Conservation (phyloP, 345 rosid genomes). For the Aquilaria yunnanensis region DNA sequence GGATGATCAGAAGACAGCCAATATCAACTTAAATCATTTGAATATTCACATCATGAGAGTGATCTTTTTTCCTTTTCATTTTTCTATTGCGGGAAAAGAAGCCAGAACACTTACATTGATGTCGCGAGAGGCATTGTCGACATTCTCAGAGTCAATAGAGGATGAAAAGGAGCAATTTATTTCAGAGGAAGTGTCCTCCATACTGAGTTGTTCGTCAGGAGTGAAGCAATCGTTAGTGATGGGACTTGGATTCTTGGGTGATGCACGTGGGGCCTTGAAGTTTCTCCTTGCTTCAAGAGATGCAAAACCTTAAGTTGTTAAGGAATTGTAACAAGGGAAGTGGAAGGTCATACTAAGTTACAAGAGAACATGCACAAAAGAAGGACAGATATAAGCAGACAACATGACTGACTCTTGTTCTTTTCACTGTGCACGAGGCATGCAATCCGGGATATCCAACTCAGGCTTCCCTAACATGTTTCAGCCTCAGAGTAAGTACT, state of each 20-base stretch:
- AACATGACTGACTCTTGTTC: too few relatives aligned
- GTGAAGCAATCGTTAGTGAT: constrained; percentile 26
- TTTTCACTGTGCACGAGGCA: too few relatives aligned
- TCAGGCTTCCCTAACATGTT: too few relatives aligned
- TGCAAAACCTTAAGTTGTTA: constrained; percentile 65
- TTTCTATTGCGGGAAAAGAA: constrained; percentile 4
- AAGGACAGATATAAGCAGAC: not conserved
- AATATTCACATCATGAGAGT: not conserved
- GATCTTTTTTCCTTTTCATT: too few relatives aligned
- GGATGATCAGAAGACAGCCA: constrained; percentile 4
- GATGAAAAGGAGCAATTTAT: constrained; percentile 20
- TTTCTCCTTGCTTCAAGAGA: constrained; percentile 78
- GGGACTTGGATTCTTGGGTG: constrained; percentile 39
- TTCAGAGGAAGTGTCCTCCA: constrained; percentile 29
- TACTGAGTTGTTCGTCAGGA: constrained; percentile 19
- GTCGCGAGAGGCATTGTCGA: constrained; percentile 15
- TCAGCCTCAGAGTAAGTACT: too few relatives aligned
- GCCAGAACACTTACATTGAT: constrained; percentile 30
- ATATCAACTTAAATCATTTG: constrained; percentile 8
- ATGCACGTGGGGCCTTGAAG: constrained; percentile 58
- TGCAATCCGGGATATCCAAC: too few relatives aligned
- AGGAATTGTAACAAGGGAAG: constrained; percentile 18
- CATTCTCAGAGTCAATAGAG: constrained; percentile 11
- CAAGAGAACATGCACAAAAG: not conserved
- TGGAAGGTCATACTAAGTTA: too few relatives aligned